phyloP scores from a whole-genome alignment of 768 basidiomycete species.

The Kwoniella heveanensis region DNA sequence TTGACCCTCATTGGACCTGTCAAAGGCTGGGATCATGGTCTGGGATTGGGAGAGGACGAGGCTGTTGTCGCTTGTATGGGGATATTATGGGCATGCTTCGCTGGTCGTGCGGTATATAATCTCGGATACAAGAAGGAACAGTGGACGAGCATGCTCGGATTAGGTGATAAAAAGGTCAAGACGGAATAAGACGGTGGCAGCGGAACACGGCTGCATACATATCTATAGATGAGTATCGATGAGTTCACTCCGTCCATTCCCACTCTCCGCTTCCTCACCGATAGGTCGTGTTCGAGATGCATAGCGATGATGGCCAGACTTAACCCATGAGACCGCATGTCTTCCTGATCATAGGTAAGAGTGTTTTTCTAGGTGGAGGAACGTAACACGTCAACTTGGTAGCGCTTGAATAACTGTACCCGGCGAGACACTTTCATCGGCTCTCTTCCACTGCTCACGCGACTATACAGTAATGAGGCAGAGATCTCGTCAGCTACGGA shows the following conservation, averaged over 20 bases:
- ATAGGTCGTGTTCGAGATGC: not conserved
- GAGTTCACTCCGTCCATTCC: not conserved
- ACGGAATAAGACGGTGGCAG: conserved; percentile 12
- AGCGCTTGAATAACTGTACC: too few relatives aligned
- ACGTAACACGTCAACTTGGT: conserved; percentile 7
- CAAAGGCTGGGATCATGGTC: conserved; percentile 38
- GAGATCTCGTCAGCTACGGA: conserved; percentile 2
- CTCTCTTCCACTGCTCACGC: conserved; percentile 41
- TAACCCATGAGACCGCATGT: conserved; percentile 21
- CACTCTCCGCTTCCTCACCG: not conserved
- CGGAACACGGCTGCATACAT: too few relatives aligned
- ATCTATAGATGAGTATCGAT: conserved; percentile 4
- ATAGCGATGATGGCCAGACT: not conserved
- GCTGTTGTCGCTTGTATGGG: conserved; percentile 74
- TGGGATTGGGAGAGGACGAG: conserved; percentile 38
- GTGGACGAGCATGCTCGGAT: conserved; percentile 22
- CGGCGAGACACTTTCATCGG: conserved; percentile 7
- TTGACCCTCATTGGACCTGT: conserved; percentile 83
- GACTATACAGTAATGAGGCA: conserved; percentile 11
- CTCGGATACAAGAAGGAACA: conserved; percentile 56
- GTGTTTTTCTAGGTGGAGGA: conserved; percentile 21
- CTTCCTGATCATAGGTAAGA: conserved; percentile 35
- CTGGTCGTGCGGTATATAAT: conserved; percentile 67
- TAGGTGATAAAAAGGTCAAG: conserved; percentile 29
- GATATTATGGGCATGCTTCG: conserved; percentile 67